Conservation (phyloP, 2,329 filamentous ascomycete species). For the Stagonosporopsis cucurbitacearum region DNA sequence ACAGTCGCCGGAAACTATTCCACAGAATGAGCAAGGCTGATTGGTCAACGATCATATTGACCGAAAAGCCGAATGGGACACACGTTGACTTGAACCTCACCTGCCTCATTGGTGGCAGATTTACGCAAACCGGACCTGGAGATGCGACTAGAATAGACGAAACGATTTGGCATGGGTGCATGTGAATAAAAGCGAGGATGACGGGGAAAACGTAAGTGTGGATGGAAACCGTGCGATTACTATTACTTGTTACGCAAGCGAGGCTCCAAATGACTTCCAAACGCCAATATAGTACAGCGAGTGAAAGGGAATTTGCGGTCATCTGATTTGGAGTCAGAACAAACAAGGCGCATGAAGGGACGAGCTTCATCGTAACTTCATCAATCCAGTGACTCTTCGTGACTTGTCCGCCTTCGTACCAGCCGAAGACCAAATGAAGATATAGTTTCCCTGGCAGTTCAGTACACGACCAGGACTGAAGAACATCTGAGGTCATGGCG, state of each 20-base stretch:
- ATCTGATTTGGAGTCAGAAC: neutral
- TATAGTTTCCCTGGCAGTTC: neutral
- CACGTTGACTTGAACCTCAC: neutral
- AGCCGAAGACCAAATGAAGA: neutral
- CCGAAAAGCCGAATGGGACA: neutral
- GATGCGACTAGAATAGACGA: neutral
- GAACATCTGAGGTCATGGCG: neutral
- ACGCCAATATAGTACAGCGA: slow-evolving; percentile 21
- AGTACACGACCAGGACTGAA: neutral
- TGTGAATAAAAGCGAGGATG: neutral
- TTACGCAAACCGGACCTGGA: neutral
- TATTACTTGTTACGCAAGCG: slow-evolving; percentile 20
- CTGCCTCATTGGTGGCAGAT: neutral
- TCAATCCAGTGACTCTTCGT: slow-evolving; percentile 1
- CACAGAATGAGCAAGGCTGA: neutral
- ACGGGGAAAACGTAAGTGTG: neutral
- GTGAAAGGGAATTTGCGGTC: neutral
- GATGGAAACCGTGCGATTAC: slow-evolving; percentile 22
- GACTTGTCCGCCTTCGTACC: slow-evolving; percentile 4
- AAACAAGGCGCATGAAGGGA: neutral
- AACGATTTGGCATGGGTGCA: neutral
- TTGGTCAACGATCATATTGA: neutral
- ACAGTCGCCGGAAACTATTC: neutral
- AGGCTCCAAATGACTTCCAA: slow-evolving; percentile 9
- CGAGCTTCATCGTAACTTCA: neutral